Conservation (phyloP, 2,329 filamentous ascomycete genomes). For the Diaporthe australafricana region DNA sequence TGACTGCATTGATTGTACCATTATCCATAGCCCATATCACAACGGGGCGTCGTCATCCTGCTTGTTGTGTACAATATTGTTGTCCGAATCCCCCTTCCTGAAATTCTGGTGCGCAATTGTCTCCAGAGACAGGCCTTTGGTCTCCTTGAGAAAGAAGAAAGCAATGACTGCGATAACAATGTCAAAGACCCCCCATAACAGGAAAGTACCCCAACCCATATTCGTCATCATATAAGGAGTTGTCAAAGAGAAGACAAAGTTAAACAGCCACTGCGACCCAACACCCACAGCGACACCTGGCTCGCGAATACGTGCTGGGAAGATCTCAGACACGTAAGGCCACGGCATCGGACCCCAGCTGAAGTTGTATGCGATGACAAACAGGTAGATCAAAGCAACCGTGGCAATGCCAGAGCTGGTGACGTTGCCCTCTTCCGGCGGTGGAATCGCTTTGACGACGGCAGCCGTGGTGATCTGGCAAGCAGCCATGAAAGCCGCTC, state of each 20-base stretch:
- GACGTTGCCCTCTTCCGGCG: conserved; percentile 45
- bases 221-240: conserved; percentile 62
- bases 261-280: conserved; percentile 60
- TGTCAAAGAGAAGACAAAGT: conserved; percentile 59
- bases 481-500: conserved; percentile 56
- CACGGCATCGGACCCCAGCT: conserved; percentile 63
- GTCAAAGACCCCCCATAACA: conserved; percentile 60
- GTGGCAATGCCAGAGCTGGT: conserved; percentile 59
- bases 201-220: conserved; percentile 59
- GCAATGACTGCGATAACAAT: conserved; percentile 55
- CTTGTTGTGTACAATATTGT: conserved; percentile 33
- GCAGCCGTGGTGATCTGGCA: conserved; percentile 58
- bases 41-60: conserved; percentile 9
- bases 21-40: no score
- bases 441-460: conserved; percentile 55
- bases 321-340: conserved; percentile 62
- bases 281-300: conserved; percentile 58
- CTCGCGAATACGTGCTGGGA: conserved; percentile 60
- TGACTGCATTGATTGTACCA: no score
- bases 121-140: conserved; percentile 76
- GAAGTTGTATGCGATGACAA: conserved; percentile 63
- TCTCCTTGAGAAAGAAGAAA: conserved; percentile 73
- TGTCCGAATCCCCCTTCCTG: conserved; percentile 36
- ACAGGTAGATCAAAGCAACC: conserved; percentile 65
- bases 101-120: conserved; percentile 54